These are phyloP conservation scores for Kodamaea sp. DNA, from an alignment of 1,139 yeast genomes.

Conservation along the genomic window DNA sequence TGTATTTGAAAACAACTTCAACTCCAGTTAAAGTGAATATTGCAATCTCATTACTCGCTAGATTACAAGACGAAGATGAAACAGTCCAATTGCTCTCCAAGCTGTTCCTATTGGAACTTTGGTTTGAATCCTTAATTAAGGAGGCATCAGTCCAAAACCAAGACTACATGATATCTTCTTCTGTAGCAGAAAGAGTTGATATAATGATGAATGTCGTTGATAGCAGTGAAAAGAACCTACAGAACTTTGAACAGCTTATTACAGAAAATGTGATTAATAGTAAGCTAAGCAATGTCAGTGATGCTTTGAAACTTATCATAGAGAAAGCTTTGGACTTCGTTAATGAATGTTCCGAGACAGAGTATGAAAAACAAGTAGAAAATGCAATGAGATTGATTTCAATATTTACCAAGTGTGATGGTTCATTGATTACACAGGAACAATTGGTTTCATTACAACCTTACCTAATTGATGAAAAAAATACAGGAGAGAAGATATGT, in stretches of 20 bases:
- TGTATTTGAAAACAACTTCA: slow-evolving; percentile 39
- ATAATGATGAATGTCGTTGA: slow-evolving; percentile 38
- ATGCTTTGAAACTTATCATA: slow-evolving; percentile 19
- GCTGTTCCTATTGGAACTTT: slow-evolving; percentile 35
- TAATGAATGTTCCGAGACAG: slow-evolving; percentile 17
- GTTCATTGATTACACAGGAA: slow-evolving; percentile 54
- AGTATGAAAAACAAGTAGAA: slow-evolving; percentile 22
- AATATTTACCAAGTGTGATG: slow-evolving; percentile 48
- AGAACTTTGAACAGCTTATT: slow-evolving; percentile 43
- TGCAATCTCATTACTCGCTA: slow-evolving; percentile 47
- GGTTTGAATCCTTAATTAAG: slow-evolving; percentile 33
- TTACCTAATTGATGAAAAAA: slow-evolving; percentile 46
- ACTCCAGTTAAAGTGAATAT: slow-evolving; percentile 39
- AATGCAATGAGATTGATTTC: slow-evolving; percentile 48
- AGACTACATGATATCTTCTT: background rate
- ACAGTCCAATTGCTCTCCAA: slow-evolving; percentile 46
- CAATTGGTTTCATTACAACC: slow-evolving; percentile 63
- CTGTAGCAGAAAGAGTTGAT: slow-evolving; percentile 12
- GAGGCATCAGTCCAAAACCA: slow-evolving; percentile 2
- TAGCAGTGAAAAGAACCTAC: slow-evolving; percentile 32
- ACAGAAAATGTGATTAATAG: slow-evolving; percentile 34
- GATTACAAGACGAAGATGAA: slow-evolving; percentile 71
- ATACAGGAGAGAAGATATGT: slow-evolving; percentile 34
- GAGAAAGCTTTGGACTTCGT: slow-evolving; percentile 26
- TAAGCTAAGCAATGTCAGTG: slow-evolving; percentile 14